Conservation (phyloP, 1,139 yeast species). For the Blastobotrys serpentis region DNA sequence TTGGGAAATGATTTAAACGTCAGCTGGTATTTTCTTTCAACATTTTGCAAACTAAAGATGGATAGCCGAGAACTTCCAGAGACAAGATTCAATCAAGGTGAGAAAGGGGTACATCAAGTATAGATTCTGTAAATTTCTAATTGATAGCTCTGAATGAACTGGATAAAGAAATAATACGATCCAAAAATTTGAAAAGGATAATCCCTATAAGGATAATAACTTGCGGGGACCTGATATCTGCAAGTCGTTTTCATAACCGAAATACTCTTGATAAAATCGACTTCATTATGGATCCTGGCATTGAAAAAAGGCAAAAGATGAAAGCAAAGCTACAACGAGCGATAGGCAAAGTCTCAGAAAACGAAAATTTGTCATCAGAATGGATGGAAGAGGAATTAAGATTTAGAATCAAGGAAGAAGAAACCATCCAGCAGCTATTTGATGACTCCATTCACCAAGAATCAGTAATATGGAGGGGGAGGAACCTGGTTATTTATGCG, state of each 20-base stretch:
- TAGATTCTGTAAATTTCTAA: not conserved
- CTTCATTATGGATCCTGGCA: not conserved
- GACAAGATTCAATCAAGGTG: not conserved
- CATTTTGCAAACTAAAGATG: no score
- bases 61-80: not conserved
- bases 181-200: not conserved
- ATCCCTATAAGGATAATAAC: not conserved
- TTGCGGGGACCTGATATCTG: not conserved
- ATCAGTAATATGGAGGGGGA: not conserved
- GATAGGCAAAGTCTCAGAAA: not conserved
- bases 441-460: not conserved
- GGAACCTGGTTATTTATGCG: not conserved
- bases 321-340: not conserved
- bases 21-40: no score
- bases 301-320: not conserved
- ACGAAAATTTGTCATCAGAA: not conserved
- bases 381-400: not conserved
- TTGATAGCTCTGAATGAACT: slow-evolving; percentile 1
- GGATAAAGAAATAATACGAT: not conserved
- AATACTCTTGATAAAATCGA: not conserved
- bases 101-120: not conserved
- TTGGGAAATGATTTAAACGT: no score
- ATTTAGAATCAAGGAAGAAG: not conserved
- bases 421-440: not conserved
- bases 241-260: not conserved